These are phyloP conservation scores for Monosporozyma siamensis DNA, from an alignment of 805 yeast species.

Conservation along the genomic window DNA sequence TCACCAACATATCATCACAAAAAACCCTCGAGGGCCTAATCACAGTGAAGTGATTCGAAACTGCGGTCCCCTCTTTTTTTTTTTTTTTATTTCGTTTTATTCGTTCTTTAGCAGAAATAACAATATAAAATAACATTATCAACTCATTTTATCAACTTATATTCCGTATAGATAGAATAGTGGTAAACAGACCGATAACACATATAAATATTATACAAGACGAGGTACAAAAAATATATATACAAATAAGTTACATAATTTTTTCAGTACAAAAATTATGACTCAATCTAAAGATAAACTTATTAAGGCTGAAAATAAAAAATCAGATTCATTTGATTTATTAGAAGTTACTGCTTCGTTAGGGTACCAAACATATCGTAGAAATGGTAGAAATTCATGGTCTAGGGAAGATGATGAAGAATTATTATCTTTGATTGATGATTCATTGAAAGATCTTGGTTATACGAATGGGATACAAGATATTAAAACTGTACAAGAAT, in stretches of 20 bases:
- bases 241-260: no score
- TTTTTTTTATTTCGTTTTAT: background rate
- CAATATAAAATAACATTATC: no score
- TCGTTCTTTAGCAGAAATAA: no score
- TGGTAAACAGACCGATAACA: no score
- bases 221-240: no score
- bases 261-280: background rate
- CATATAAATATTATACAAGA: no score
- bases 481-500: constrained; percentile 22
- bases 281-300: background rate
- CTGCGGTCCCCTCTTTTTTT: background rate
- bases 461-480: constrained; percentile 30
- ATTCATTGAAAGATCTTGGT: constrained; percentile 28
- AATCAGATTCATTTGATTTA: constrained; percentile 30
- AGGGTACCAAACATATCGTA: constrained; percentile 65
- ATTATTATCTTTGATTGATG: constrained; percentile 37
- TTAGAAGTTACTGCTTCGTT: constrained; percentile 54
- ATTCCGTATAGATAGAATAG: no score
- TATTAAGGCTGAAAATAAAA: constrained; percentile 3
- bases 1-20: no score
- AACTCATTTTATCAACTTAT: no score
- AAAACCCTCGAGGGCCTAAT: no score
- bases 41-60: background rate
- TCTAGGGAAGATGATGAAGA: constrained; percentile 60
- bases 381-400: constrained; percentile 63